phyloP scores from a whole-genome alignment of 768 basidiomycete species.

The Mycena filopes region DNA sequence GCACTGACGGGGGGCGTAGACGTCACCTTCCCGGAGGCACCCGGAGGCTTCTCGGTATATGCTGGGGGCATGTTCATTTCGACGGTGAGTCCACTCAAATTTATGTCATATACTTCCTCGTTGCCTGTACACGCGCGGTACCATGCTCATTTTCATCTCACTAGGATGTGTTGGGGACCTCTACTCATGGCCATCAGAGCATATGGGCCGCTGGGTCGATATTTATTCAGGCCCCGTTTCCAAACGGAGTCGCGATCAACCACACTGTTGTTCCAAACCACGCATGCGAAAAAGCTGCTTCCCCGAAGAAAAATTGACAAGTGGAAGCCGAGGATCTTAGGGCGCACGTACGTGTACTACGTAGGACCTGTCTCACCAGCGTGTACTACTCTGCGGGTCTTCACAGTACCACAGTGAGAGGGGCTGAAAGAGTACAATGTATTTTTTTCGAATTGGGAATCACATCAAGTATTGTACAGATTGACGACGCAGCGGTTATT shows the following conservation, averaged over 20 bases:
- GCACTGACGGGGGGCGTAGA: slow-evolving; percentile 34
- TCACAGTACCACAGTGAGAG: too few species aligned
- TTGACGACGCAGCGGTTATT: too few species aligned
- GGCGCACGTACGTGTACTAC: slow-evolving; percentile 13
- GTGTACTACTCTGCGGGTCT: too few species aligned
- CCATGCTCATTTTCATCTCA: slow-evolving; percentile 16
- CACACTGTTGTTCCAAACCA: slow-evolving; percentile 32
- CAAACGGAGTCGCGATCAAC: slow-evolving; percentile 31
- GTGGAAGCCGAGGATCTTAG: slow-evolving; percentile 21
- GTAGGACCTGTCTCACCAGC: slow-evolving; percentile 19
- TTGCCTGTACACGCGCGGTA: slow-evolving; percentile 15
- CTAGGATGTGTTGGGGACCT: slow-evolving; percentile 33
- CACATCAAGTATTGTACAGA: too few species aligned
- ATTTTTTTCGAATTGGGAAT: too few species aligned
- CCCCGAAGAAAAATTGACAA: slow-evolving; percentile 19
- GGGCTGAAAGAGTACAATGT: too few species aligned
- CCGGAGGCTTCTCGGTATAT: slow-evolving; percentile 30
- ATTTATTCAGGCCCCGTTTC: slow-evolving; percentile 36
- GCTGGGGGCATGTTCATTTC: slow-evolving; percentile 36
- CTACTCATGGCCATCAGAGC: slow-evolving; percentile 33
- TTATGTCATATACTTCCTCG: slow-evolving; percentile 5
- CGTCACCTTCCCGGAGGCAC: slow-evolving; percentile 32
- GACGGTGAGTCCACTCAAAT: slow-evolving; percentile 26
- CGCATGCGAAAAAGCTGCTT: slow-evolving; percentile 21
- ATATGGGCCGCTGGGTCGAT: slow-evolving; percentile 34